Base-by-base conservation (phyloP, 2,329 filamentous ascomycete genomes). In the Aurifilum marmelostoma region DNA sequence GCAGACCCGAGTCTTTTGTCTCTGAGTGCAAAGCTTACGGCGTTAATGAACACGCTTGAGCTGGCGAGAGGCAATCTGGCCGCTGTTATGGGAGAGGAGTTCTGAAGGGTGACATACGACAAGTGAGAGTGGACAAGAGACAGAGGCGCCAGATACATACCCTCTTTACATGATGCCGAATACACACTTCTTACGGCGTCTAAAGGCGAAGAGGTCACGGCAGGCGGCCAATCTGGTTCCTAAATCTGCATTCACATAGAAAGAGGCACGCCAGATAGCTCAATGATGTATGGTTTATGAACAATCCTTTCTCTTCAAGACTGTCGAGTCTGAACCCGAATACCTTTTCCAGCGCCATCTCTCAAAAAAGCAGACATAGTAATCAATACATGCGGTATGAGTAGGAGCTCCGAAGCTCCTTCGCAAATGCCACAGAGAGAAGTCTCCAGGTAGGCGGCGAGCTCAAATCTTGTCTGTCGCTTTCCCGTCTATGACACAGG, bases 1-100 rank as follows among this genome's bases (percentile, higher is more conserved):
- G 92, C 94, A 67, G 94, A 98, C 78, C 95, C 95, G 1, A 94
- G 89, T 74, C 78, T 97, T 72, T 89, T 97, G 77, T 91, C 92
- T 47, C 84, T 96, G 43, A 91, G 92, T 78, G 91, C 93, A 6
- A 97, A 97, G 80, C 82, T 97, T 73, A 88, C 86, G 39, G 93
- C 92, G 5, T 80, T 97, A 68, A 90, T 91, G 72, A 88, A 94
- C 74, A 90, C 90, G 71, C 84, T 97, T 27, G 83, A 85, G 68
- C 83, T 92, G 71, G 90, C 91, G 72, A 85, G 92, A 73, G 84
- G 87, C 67, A 94, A 94, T 16, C 79, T 97, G 72, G 87, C 88
- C 32, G 88, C 91, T 18, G 91, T 97, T 0, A 93, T 97, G 89
- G 92, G 88, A 0, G 87, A 87, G 67, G 81, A 81, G 8, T 37